Conservation (phyloP, 495 filamentous ascomycete genomes). For the Neurospora cerealis region DNA sequence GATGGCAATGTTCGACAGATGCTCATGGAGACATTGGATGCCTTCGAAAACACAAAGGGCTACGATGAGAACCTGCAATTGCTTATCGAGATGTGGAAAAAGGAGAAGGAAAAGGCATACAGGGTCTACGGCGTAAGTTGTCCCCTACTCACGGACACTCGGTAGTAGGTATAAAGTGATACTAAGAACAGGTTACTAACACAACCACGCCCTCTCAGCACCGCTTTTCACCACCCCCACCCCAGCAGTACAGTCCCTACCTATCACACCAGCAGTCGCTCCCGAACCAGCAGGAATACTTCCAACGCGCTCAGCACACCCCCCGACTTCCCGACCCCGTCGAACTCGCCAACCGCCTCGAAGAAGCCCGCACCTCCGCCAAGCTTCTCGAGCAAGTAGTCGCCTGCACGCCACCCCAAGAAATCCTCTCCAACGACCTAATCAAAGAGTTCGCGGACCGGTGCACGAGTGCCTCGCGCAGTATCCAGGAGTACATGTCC, state of each 20-base stretch:
- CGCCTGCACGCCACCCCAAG: constrained; percentile 65
- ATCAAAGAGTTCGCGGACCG: constrained; percentile 88
- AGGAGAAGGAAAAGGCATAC: constrained; percentile 61
- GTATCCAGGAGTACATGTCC: constrained; percentile 76
- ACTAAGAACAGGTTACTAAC: not conserved
- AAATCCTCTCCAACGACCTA: constrained; percentile 72
- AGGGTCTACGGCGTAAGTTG: constrained; percentile 32
- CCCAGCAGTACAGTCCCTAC: not conserved
- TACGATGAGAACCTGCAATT: constrained; percentile 60
- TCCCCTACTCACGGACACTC: not conserved
- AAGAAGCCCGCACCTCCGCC: constrained; percentile 82
- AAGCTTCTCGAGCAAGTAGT: constrained; percentile 85
- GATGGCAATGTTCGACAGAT: constrained; percentile 76
- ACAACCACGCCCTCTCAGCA: not conserved
- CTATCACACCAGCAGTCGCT: not conserved
- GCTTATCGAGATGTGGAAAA: constrained; percentile 77
- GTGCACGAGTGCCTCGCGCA: constrained; percentile 65
- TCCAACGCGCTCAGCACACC: constrained; percentile 31
- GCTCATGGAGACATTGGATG: constrained; percentile 72
- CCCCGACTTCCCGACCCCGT: constrained; percentile 55
- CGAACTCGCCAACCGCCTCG: constrained; percentile 76
- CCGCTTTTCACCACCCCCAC: not conserved
- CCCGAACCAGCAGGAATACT: constrained; percentile 28
- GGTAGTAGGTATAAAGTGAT: not conserved
- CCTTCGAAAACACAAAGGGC: constrained; percentile 54